Evolutionary conservation across 2,329 filamentous ascomycete species (phyloP).

Genomic region (Lecanicillium sp.): DNA sequence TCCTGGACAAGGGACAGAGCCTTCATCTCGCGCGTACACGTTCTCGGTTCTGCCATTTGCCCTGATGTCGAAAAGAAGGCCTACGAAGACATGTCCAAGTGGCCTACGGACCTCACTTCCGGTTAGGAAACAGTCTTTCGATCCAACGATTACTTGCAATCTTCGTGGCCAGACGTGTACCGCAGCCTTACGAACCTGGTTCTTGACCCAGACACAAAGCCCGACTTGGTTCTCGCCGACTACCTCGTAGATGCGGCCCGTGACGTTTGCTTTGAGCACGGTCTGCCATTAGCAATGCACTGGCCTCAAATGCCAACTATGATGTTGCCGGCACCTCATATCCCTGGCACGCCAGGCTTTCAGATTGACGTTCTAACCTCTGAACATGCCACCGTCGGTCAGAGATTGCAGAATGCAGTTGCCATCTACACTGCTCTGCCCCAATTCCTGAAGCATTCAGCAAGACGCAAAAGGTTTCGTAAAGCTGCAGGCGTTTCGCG

Average conservation of each 20-base stretch:
- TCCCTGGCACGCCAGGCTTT: slow-evolving; percentile 25
- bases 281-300: not conserved
- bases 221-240: not conserved
- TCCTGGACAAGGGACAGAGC: not conserved
- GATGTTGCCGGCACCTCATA: slow-evolving; percentile 15
- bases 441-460: not conserved
- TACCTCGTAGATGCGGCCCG: not conserved
- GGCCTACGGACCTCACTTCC: not conserved
- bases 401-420: slow-evolving; percentile 19
- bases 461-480: slow-evolving; percentile 19
- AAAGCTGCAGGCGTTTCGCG: slow-evolving; percentile 16
- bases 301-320: not conserved
- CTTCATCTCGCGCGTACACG: slow-evolving; percentile 1
- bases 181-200: not conserved
- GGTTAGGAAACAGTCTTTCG: not conserved
- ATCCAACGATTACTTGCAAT: not conserved
- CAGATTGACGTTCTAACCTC: slow-evolving; percentile 24
- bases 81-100: slow-evolving; percentile 1
- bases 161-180: slow-evolving; percentile 1
- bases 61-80: not conserved
- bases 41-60: not conserved
- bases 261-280: not conserved
- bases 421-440: slow-evolving; percentile 9
- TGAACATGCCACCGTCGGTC: slow-evolving; percentile 23
- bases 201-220: not conserved